Conservation (phyloP, 2,329 filamentous ascomycete genomes). For the Fusarium sp. region DNA sequence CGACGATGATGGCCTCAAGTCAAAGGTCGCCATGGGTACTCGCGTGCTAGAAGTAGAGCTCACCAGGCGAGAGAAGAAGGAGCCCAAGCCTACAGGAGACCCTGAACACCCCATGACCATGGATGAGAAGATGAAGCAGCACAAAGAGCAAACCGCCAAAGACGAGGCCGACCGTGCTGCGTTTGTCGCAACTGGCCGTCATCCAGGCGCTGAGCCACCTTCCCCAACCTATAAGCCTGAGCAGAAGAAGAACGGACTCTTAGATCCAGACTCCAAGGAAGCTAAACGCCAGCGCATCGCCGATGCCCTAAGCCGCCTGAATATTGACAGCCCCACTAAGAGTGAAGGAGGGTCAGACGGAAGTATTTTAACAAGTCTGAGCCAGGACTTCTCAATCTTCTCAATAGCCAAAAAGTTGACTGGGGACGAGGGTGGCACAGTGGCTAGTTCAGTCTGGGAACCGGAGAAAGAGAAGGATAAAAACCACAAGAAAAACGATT, state of each 20-base stretch:
- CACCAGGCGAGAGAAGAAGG: conserved; percentile 57
- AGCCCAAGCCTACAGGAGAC: conserved; percentile 38
- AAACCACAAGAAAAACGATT: conserved; percentile 12
- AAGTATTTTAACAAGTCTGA: conserved; percentile 34
- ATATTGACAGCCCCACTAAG: conserved; percentile 22
- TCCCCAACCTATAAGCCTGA: not conserved
- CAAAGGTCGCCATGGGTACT: conserved; percentile 57
- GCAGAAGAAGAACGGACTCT: conserved; percentile 8
- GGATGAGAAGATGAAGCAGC: conserved; percentile 45
- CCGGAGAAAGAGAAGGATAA: conserved; percentile 2
- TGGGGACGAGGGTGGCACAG: conserved; percentile 33
- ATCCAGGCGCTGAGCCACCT: conserved; percentile 24
- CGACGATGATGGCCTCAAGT: conserved; percentile 55
- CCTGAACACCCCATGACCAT: conserved; percentile 31
- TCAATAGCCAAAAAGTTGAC: conserved; percentile 34
- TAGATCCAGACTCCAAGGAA: conserved; percentile 18
- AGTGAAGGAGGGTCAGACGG: conserved; percentile 16
- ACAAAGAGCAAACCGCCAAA: conserved; percentile 35
- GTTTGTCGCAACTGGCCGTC: conserved; percentile 31
- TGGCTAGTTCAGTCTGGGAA: conserved; percentile 37
- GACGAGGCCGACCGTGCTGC: conserved; percentile 36
- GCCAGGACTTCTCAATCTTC: conserved; percentile 39
- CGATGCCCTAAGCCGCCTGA: conserved; percentile 34
- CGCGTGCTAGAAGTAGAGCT: conserved; percentile 66
- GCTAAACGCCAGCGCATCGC: conserved; percentile 31